phyloP scores from a whole-genome alignment of 768 basidiomycete species.

The Botryobasidium botryosum region DNA sequence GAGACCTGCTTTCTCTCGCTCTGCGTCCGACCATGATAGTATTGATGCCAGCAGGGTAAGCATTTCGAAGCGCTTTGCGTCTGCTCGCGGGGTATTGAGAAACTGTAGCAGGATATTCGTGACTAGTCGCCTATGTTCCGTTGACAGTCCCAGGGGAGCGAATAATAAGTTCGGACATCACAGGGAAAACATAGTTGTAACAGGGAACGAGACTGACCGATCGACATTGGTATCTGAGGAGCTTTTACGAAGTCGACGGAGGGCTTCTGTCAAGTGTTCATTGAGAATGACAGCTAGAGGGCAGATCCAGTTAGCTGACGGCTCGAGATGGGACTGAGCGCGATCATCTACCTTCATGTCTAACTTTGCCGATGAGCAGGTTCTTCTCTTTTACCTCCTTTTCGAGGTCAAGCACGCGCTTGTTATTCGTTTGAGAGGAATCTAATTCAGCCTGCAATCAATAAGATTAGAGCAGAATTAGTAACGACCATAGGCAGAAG shows the following conservation, averaged over 20 bases:
- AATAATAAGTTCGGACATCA: not conserved
- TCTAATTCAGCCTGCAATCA: conserved; percentile 62
- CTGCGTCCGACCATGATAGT: conserved; percentile 81
- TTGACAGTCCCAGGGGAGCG: not conserved
- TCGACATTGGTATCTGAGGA: conserved; percentile 82
- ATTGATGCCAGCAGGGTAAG: conserved; percentile 73
- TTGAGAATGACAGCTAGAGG: conserved; percentile 80
- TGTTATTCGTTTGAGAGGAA: conserved; percentile 48
- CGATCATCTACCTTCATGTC: conserved; percentile 64
- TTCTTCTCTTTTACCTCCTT: conserved; percentile 93
- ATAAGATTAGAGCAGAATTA: not conserved
- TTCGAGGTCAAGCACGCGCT: conserved; percentile 55
- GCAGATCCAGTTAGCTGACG: conserved; percentile 5
- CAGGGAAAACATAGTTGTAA: conserved; percentile 13
- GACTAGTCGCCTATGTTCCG: conserved; percentile 54
- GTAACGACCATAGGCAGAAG: too few relatives aligned
- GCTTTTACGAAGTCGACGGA: conserved; percentile 80
- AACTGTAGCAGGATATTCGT: conserved; percentile 88
- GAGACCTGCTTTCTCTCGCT: conserved; percentile 82
- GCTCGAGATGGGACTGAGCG: conserved; percentile 1
- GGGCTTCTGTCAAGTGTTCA: conserved; percentile 92
- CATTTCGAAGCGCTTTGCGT: conserved; percentile 95
- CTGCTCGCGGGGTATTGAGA: conserved; percentile 75
- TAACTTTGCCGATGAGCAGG: conserved; percentile 81
- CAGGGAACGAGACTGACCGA: too few relatives aligned